A percentile compares a stretch with the other conserved stretches of the same genome.
Conservation (phyloP, 2,329 filamentous ascomycete genomes). For the Exserohilum rostratum region DNA sequence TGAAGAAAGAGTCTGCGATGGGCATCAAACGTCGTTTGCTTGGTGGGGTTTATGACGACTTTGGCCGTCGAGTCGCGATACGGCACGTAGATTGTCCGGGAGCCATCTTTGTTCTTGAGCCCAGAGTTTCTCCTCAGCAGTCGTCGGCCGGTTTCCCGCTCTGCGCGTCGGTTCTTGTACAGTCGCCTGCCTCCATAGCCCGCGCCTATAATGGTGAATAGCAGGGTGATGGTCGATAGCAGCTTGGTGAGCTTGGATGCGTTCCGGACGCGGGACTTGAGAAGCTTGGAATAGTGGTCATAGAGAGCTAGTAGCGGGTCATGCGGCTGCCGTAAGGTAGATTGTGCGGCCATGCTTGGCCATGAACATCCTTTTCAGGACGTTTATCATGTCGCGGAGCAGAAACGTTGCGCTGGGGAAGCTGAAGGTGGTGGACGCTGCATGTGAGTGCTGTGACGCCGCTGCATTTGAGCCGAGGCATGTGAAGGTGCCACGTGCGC, state of each 20-base stretch:
- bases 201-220: slow-evolving; percentile 77
- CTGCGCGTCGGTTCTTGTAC: slow-evolving; percentile 74
- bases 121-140: slow-evolving; percentile 91
- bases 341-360: slow-evolving; percentile 79
- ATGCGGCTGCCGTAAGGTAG: slow-evolving; percentile 66
- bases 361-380: slow-evolving; percentile 31
- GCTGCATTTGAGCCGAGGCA: slow-evolving; percentile 30
- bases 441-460: slow-evolving; percentile 25
- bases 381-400: slow-evolving; percentile 33
- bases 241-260: slow-evolving; percentile 75
- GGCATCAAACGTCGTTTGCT: slow-evolving; percentile 92
- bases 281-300: slow-evolving; percentile 55
- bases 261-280: slow-evolving; percentile 61
- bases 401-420: slow-evolving; percentile 5
- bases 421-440: slow-evolving; percentile 12
- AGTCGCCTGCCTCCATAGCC: slow-evolving; percentile 79
- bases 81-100: slow-evolving; percentile 91
- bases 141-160: slow-evolving; percentile 81
- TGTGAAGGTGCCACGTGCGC: slow-evolving; percentile 27
- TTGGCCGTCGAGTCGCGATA: slow-evolving; percentile 88
- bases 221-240: slow-evolving; percentile 75
- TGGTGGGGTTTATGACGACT: slow-evolving; percentile 88
- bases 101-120: slow-evolving; percentile 91
- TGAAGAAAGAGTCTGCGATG: slow-evolving; percentile 92
- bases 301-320: slow-evolving; percentile 56